Base-by-base conservation (phyloP, 768 basidiomycete species). In the Xerocomellus intermedius region DNA sequence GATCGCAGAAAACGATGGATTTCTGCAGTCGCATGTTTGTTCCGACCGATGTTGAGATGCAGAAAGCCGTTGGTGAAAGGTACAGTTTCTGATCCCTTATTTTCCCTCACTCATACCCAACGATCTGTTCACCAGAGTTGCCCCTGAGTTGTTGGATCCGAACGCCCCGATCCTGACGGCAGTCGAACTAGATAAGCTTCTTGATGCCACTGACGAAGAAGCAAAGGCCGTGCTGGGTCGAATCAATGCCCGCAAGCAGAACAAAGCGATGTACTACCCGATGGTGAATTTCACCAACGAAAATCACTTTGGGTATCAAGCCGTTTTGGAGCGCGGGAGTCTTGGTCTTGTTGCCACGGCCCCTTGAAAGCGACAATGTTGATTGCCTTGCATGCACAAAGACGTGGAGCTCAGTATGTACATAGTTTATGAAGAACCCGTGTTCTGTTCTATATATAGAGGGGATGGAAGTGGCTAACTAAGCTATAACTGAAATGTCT, bases 201-300 rank as follows among this genome's bases (percentile, higher is more conserved):
- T 57, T 9, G 53, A 50, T 49, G 30, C 26, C 1, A 33, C 32
- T 8, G 53, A 57, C 30, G 54, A 56, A 14, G 61, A 63, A 6
- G 54, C 57, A 2, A 59, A 26, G 46, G 10, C 26, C 3, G 57
- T 63, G 5, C 30, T 63, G 17, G 22, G 39, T 9, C 54, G 59
- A 45, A 55, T 63, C 22, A 63, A 63, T 28, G 48, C 50, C 12
- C 52, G 61, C 45, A 63, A 63, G 32, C 57, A 50, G 21, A 50
- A 59, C 8, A 54, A 55, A 22, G 39, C 38, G 30, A 63, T 63
- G 57, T 63, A 63, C 38, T 49, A 52, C 22, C 53, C 61, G 2
- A 17, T 47, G 17, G 52, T 55, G 9, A 32, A 59, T 16, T 63
- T 63, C 35, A 49, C 48, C 10, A 32, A 24, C 3, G 61, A 63